A percentile compares a stretch with the other conserved stretches of the same genome.
These are phyloP conservation scores for Fusarium equiseti DNA, from an alignment of 2,329 filamentous ascomycete genomes.

Conservation along the genomic window DNA sequence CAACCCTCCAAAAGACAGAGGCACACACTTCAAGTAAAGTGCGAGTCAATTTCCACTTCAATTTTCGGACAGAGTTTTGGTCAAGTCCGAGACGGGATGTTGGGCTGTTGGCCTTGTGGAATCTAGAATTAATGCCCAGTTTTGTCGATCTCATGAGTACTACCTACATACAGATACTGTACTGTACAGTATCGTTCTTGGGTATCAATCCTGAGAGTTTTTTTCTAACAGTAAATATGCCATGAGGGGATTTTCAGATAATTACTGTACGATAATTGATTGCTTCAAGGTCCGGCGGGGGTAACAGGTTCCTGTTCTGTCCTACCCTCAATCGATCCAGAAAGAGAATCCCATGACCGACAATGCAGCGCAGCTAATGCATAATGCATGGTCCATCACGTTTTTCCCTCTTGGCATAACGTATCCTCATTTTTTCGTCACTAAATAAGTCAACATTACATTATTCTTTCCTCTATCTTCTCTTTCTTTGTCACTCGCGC, in stretches of 20 bases:
- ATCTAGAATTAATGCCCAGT: constrained; percentile 37
- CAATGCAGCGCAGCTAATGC: constrained; percentile 24
- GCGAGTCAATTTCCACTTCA: constrained; percentile 20
- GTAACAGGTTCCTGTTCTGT: background rate
- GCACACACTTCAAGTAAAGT: background rate
- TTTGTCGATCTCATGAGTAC: constrained; percentile 28
- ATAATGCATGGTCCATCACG: constrained; percentile 34
- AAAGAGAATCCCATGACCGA: constrained; percentile 38
- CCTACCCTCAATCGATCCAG: constrained; percentile 24
- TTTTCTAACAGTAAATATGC: constrained; percentile 3
- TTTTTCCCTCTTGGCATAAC: constrained; percentile 21
- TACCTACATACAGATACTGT: background rate
- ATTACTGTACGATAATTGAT: constrained; percentile 8
- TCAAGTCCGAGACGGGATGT: background rate
- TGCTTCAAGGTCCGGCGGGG: constrained; percentile 10
- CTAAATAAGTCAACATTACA: constrained; percentile 1
- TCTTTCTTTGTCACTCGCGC: constrained; percentile 3
- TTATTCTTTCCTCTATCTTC: background rate
- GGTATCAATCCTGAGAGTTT: constrained; percentile 25
- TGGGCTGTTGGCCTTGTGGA: background rate
- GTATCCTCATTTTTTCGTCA: constrained; percentile 2
- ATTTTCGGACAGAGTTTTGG: constrained; percentile 7
- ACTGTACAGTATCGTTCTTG: constrained; percentile 5
- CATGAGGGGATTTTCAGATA: constrained; percentile 3
- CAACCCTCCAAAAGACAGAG: constrained; percentile 1